Base-by-base conservation (phyloP, 2,329 filamentous ascomycete species). In the Apiospora malaysiana region DNA sequence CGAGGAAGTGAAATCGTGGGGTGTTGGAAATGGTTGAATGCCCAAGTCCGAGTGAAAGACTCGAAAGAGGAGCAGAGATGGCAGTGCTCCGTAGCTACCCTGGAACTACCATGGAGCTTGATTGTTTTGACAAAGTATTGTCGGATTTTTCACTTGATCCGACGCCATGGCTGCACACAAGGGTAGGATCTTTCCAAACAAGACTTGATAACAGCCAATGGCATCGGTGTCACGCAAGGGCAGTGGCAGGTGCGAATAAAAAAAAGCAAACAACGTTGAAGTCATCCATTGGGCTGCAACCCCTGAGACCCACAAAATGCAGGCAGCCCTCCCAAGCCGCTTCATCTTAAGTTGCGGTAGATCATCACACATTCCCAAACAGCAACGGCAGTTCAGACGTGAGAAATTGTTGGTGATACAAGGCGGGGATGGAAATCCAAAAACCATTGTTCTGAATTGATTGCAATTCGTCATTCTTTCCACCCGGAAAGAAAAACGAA, bases 281-380 rank as follows among this genome's bases (percentile, higher is more conserved):
- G 51, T 37, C 27, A 37, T 21, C 27, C 12, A 59, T 59, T 59
- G 51, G 51, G 18, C 16, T n/a, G 10, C 32, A 14, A 59, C 51
- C 27, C 51, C 27, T 59, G 51, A 59, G 51, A 12, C 51, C 51
- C 51, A 59, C 51, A 37, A 59, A 59, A 59, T 59, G 51, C 51
- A 59, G 27, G 27, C 18, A 59, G 51, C 27, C 51, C 16, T 59
- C 8, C 25, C 49, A 27, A 37, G 27, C 51, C 51, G 27, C 27
- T 37, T 59, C 51, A 59, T 59, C 27, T 59, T 59, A 37, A 37
- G 27, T 37, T 37, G 27, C 51, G 32, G 27, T 37, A 59, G 18
- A 37, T 37, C 25, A 59, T 37, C 51, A 59, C 32, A 37, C 51
- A 59, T 37, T 59, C 27, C 12, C 51, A 59, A 59, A 37, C 51